A percentile compares a stretch with the other conserved stretches of the same genome.
phyloP scores from a whole-genome alignment of 2,329 filamentous ascomycete genomes.

The Endoconidiophora laricicola region DNA sequence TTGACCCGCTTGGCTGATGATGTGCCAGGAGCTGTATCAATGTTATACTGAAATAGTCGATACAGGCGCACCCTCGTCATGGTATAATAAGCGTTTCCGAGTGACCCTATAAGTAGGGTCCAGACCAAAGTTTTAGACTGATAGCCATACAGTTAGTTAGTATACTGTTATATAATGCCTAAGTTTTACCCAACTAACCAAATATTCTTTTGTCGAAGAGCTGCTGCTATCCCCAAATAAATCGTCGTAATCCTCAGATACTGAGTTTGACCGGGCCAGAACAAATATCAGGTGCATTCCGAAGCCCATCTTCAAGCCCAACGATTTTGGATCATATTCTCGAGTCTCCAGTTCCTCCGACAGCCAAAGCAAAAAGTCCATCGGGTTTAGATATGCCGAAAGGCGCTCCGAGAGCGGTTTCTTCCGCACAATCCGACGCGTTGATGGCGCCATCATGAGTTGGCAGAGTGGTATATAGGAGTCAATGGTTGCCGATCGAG shows the following conservation, averaged over 20 bases:
- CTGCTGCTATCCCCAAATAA: slow-evolving; percentile 61
- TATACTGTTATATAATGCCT: slow-evolving; percentile 2
- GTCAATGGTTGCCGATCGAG: neutral
- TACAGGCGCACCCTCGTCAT: slow-evolving; percentile 72
- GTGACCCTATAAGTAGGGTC: slow-evolving; percentile 47
- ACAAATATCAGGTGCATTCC: slow-evolving; percentile 65
- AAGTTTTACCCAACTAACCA: slow-evolving; percentile 26
- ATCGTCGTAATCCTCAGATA: slow-evolving; percentile 47
- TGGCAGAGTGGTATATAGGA: neutral
- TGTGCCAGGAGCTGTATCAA: slow-evolving; percentile 60
- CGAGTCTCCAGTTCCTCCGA: slow-evolving; percentile 85
- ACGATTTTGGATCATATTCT: slow-evolving; percentile 72
- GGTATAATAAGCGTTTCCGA: slow-evolving; percentile 64
- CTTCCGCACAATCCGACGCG: slow-evolving; percentile 65
- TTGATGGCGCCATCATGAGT: slow-evolving; percentile 5
- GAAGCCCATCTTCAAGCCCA: slow-evolving; percentile 60
- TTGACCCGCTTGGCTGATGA: slow-evolving; percentile 78
- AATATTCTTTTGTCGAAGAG: slow-evolving; percentile 45
- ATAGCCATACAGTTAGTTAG: slow-evolving; percentile 1
- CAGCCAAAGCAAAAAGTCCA: slow-evolving; percentile 78
- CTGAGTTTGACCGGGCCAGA: slow-evolving; percentile 63
- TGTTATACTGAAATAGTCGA: slow-evolving; percentile 72
- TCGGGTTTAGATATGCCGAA: slow-evolving; percentile 63
- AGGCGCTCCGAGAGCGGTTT: slow-evolving; percentile 68
- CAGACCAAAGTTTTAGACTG: slow-evolving; percentile 42